These are phyloP conservation scores for Solanum pinnatisectum DNA, from an alignment of 257 asterid genomes.

Conservation along the genomic window DNA sequence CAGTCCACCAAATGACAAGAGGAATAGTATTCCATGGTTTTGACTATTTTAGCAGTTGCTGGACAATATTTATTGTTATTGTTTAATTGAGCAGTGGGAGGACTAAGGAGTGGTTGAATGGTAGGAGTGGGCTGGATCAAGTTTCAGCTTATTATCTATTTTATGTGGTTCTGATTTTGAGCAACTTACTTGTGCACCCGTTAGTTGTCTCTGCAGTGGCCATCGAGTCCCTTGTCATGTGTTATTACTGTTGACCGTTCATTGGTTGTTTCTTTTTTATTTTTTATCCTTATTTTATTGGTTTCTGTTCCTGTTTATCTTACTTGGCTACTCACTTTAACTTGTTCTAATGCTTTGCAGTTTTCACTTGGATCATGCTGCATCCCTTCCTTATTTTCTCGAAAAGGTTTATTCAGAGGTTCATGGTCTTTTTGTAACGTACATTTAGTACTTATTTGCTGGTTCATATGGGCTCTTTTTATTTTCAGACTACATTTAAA, in stretches of 20 bases:
- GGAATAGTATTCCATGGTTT: not conserved
- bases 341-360: constrained; percentile 31
- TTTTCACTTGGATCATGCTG: constrained; percentile 99
- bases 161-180: not conserved
- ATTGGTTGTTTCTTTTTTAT: not conserved
- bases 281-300: not conserved
- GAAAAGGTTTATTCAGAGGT: constrained; percentile 57
- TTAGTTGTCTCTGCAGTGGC: not conserved
- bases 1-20: not conserved
- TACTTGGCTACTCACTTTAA: not conserved
- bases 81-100: not conserved
- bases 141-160: not conserved
- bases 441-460: not conserved
- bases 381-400: constrained; percentile 93
- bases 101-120: not conserved
- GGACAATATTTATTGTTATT: not conserved
- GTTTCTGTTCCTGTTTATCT: not conserved
- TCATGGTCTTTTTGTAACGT: not conserved
- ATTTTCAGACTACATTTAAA: constrained; percentile 68
- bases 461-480: constrained; percentile 1
- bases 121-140: not conserved
- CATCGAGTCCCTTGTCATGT: not conserved
- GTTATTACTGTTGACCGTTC: not conserved
- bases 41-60: not conserved
- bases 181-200: not conserved